These are phyloP conservation scores for Euphorbia corollata DNA, from an alignment of 441 rosid species.

Conservation along the genomic window DNA sequence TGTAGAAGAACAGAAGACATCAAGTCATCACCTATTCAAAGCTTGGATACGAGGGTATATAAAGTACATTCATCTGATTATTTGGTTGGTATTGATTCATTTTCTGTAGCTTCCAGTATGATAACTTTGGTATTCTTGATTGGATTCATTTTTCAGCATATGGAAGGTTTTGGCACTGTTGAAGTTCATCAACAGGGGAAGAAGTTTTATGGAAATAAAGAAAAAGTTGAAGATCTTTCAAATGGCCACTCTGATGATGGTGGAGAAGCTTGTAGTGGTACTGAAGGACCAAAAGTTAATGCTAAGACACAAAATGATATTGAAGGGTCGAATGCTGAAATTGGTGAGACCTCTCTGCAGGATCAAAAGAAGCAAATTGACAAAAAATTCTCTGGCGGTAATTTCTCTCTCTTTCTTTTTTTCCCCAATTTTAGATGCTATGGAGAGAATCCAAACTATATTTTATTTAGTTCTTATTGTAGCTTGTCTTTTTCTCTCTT, in stretches of 20 bases:
- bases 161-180: slow-evolving; percentile 57
- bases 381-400: slow-evolving; percentile 59
- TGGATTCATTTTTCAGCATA: slow-evolving; percentile 30
- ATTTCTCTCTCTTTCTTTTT: not conserved
- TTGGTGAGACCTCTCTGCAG: slow-evolving; percentile 29
- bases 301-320: slow-evolving; percentile 33
- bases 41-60: slow-evolving; percentile 56
- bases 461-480: not conserved
- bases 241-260: slow-evolving; percentile 55
- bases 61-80: slow-evolving; percentile 2
- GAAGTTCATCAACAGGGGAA: slow-evolving; percentile 55
- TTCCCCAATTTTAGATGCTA: not conserved
- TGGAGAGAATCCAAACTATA: not conserved
- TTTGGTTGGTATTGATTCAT: slow-evolving; percentile 7
- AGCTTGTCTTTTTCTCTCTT: not conserved
- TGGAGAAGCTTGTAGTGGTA: slow-evolving; percentile 73
- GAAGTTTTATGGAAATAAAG: slow-evolving; percentile 42
- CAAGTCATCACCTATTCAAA: slow-evolving; percentile 40
- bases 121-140: slow-evolving; percentile 1
- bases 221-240: slow-evolving; percentile 45
- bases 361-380: slow-evolving; percentile 44
- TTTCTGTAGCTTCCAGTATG: not conserved
- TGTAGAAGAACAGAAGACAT: slow-evolving; percentile 23
- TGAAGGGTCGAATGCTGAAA: slow-evolving; percentile 41
- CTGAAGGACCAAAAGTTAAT: slow-evolving; percentile 41